These are phyloP conservation scores for Saturnispora sekii DNA, from an alignment of 805 yeast species.

Conservation along the genomic window DNA sequence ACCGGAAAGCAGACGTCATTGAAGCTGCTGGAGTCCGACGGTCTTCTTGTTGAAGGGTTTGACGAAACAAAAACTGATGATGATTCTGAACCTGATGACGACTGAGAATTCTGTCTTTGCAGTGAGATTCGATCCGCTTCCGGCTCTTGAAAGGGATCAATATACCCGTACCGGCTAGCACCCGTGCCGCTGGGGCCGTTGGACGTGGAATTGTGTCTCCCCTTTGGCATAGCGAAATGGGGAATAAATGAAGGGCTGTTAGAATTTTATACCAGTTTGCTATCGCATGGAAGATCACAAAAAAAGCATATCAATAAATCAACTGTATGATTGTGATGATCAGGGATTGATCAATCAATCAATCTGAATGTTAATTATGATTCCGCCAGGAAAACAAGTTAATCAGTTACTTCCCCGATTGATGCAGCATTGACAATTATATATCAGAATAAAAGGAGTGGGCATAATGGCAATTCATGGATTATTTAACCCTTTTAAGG, in stretches of 20 bases:
- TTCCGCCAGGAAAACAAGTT: too few relatives aligned
- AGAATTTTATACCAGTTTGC: background rate
- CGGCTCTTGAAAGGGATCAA: conserved; percentile 5
- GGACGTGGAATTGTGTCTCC: background rate
- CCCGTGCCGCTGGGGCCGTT: background rate
- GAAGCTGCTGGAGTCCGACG: conserved; percentile 60
- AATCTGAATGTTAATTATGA: too few relatives aligned
- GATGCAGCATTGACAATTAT: too few relatives aligned
- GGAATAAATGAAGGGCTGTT: background rate
- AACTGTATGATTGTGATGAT: too few relatives aligned
- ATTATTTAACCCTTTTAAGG: too few relatives aligned
- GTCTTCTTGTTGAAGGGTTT: conserved; percentile 55
- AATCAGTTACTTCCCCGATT: too few relatives aligned
- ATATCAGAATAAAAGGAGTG: too few relatives aligned
- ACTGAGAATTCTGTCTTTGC: background rate
- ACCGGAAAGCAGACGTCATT: conserved; percentile 91
- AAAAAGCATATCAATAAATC: too few relatives aligned
- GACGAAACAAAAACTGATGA: conserved; percentile 31
- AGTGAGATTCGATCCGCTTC: conserved; percentile 1
- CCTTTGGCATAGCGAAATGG: conserved; percentile 1
- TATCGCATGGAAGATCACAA: too few relatives aligned
- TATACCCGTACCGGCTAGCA: conserved; percentile 2
- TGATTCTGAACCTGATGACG: conserved; percentile 7
- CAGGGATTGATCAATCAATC: too few relatives aligned
- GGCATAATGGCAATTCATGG: too few relatives aligned